Evolutionary conservation across 306 rosid species (phyloP).

Genomic region (Carpinus fangiana): DNA sequence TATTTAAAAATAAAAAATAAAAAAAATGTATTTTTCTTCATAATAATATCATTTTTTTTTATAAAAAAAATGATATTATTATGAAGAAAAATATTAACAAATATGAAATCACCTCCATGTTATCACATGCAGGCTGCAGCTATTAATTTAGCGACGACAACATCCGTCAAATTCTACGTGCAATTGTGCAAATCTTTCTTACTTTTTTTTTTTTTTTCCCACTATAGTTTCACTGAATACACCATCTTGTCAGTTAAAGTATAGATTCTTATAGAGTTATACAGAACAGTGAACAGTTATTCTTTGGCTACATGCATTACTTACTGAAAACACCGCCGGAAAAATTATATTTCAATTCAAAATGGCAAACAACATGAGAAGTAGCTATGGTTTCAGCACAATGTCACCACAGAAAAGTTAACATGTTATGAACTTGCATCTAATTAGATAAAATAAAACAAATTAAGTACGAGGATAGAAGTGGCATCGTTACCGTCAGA

Average conservation of each 20-base stretch:
- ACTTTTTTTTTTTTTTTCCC: neutral
- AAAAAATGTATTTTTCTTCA: no score
- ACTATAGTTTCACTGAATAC: neutral
- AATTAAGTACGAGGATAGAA: neutral
- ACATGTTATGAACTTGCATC: neutral
- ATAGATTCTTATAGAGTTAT: neutral
- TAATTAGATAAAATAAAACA: neutral
- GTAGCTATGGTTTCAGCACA: neutral
- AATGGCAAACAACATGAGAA: neutral
- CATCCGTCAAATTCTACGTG: neutral
- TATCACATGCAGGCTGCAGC: neutral
- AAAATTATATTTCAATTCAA: neutral
- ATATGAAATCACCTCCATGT: neutral
- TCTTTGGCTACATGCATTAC: neutral
- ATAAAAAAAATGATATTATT: no score
- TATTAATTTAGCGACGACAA: neutral
- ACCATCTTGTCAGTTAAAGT: neutral
- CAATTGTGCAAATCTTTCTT: neutral
- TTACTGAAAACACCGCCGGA: neutral
- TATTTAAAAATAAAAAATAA: no score
- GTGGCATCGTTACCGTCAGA: slow-evolving; percentile 59
- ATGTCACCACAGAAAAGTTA: neutral
- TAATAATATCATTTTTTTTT: no score
- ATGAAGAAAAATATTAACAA: no score
- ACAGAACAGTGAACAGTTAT: neutral